Base-by-base conservation (phyloP, 2,329 filamentous ascomycete species). In the Bipolaris oryzae region DNA sequence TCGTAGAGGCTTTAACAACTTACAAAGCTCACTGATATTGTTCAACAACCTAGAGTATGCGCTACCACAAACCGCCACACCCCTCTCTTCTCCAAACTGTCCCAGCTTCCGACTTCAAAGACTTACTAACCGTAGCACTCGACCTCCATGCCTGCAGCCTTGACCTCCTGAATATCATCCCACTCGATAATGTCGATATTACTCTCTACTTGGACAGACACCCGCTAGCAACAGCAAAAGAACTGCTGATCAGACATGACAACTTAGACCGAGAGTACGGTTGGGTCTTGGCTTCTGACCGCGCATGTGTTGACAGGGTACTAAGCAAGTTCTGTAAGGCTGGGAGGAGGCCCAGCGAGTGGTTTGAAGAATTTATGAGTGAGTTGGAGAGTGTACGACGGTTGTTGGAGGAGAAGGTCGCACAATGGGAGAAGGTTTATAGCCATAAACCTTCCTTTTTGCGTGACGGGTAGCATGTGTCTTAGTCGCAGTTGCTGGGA, bases 181-280 rank as follows among this genome's bases (percentile, higher is more conserved):
- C 6, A 13, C 20, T 25, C 7, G 25, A 25, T 25, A 9, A 25
- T 25, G 7, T 6, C 1, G 25, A 25, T 25, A 25, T 7, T 9
- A 25, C 25, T 25, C 25, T 25, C 25, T 9, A 25, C 25, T 25
- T 25, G 9, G 25, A 25, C 25, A 25, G 25, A 25, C 3, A 13
- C 20, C 9, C 9, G 10, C 6, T 16, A 21, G 43, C 13, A 10
- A 50, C 20, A 21, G 37, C 20, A 3, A 28, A 15, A 2, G 11
- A 11, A 3, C 34, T 58, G 15, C 20, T 41, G 20, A 35, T 1
- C 1, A 7, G 20, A 18, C 45, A 49, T 39, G 28, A 45, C 1
- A 35, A 59, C 11, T 38, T 59, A 1, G 42, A 56, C 41, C 37
- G 23, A 15, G 50, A 61, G 31, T 61, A 59, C 6, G 56, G 58